Evolutionary conservation across 257 asterid genomes (phyloP), one percentile per base, ranked within the genome.

Genomic region (Scutellaria barbata): DNA sequence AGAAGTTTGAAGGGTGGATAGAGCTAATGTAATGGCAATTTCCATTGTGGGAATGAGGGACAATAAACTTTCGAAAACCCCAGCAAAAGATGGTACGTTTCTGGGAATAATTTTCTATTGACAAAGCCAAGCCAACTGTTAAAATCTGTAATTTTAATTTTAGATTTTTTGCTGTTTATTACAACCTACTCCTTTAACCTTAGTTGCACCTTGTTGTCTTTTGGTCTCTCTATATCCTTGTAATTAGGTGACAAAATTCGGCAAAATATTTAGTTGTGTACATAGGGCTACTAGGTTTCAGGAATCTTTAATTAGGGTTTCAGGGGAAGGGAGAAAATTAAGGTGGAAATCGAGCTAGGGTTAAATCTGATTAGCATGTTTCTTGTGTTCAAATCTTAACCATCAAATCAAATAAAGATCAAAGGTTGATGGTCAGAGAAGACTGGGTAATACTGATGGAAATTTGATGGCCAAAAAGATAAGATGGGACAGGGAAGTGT

Each of bases 381-480:
- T 77, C 80, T 80, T 73, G 77, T 56, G 71, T 77, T 78, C 54
- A 81, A 80, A 81, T 83, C 85, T 73, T 62, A 83, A 86, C 87
- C 90, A 77, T 86, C 90, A 86, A 81, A 86, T 86, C 86, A 85
- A 69, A 68, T 74, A 73, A 69, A 71, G 57, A 71, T 66, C 75
- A 58, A 76, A 1, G 20, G 5, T 58, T 75, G 79, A 46, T 47
- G 80, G 80, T 72, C 77, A 75, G 69, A 61, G n/a, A 62, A 8
- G 59, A 59, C 42, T 62, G 73, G 71, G 63, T 77, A 25, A 66
- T 69, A 25, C 66, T 69, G 80, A 72, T 75, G 81, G 81, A 66
- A 72, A 64, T 81, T 66, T 71, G 80, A 81, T 66, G 78, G 59
- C 35, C 71, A 64, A 73, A 63, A 66, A 58, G 63, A 79, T 64